Percentiles rank a stretch among this genome's conserved stretches.
Conservation (phyloP, 257 asterid genomes). For the Perilla frutescens region DNA sequence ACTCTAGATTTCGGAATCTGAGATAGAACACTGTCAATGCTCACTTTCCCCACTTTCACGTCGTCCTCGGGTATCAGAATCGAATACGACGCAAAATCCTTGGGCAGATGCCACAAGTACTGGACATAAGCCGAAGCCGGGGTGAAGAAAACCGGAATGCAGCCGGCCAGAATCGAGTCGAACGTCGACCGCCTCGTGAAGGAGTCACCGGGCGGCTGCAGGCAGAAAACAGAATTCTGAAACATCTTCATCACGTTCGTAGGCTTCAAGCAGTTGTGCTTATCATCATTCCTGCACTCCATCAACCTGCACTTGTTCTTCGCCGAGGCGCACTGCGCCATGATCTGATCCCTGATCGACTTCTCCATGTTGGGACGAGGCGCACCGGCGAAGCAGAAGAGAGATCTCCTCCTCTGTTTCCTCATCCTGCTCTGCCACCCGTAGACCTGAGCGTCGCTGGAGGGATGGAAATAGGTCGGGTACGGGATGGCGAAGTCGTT, state of each 20-base stretch:
- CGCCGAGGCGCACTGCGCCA: conserved; percentile 61
- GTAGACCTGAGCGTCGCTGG: conserved; percentile 48
- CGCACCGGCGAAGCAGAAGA: conserved; percentile 77
- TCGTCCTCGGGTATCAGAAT: conserved; percentile 73
- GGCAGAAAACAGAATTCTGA: conserved; percentile 65
- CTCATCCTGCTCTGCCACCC: conserved; percentile 69
- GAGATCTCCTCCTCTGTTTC: conserved; percentile 44
- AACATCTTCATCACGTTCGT: conserved; percentile 65
- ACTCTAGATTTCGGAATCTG: conserved; percentile 51
- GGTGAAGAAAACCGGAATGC: conserved; percentile 83
- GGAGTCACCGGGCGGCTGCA: conserved; percentile 91
- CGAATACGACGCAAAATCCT: conserved; percentile 54
- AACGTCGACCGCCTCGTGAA: conserved; percentile 79
- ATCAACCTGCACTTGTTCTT: conserved; percentile 51
- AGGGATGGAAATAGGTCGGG: conserved; percentile 91
- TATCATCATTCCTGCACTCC: conserved; percentile 55
- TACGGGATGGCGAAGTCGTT: conserved; percentile 87
- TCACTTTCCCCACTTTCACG: conserved; percentile 55
- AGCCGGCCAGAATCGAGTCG: conserved; percentile 82
- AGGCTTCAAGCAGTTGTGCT: conserved; percentile 67
- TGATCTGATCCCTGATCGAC: conserved; percentile 70
- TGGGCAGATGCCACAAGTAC: conserved; percentile 83
- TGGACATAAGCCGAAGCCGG: conserved; percentile 86
- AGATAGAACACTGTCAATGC: conserved; percentile 57
- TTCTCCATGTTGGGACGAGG: conserved; percentile 65